Evolutionary conservation across 2,329 filamentous ascomycete species (phyloP).

Genomic region (Volutella citrinella): DNA sequence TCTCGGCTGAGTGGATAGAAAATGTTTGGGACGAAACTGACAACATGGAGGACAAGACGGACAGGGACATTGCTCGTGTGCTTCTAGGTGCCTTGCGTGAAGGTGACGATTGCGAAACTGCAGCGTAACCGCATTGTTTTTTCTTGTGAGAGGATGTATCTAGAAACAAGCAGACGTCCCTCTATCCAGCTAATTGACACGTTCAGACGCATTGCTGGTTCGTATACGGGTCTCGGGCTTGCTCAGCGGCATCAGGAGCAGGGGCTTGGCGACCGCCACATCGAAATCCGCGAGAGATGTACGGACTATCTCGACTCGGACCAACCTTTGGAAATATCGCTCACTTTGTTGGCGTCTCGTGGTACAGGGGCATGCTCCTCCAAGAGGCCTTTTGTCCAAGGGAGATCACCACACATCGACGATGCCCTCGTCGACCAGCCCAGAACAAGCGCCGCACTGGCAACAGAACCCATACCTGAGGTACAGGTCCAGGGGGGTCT

Average conservation of each 20-base stretch:
- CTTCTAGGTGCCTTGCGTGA: slow-evolving; percentile 37
- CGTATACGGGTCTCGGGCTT: too few species aligned
- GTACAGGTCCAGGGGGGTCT: slow-evolving; percentile 35
- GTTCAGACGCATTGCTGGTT: too few species aligned
- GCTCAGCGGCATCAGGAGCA: too few species aligned
- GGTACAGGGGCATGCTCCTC: too few species aligned
- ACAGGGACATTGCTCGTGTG: slow-evolving; percentile 36
- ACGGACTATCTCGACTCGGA: too few species aligned
- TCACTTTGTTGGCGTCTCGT: too few species aligned
- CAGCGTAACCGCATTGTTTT: slow-evolving; percentile 2
- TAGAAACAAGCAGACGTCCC: too few species aligned
- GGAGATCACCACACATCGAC: slow-evolving; percentile 14
- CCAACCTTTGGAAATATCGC: too few species aligned
- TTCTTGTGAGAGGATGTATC: slow-evolving; percentile 1
- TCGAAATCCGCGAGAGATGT: too few species aligned
- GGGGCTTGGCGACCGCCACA: too few species aligned
- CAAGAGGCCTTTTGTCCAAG: not conserved
- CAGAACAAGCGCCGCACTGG: slow-evolving; percentile 44
- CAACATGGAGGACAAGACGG: slow-evolving; percentile 25
- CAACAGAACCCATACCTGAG: slow-evolving; percentile 52
- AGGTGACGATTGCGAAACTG: slow-evolving; percentile 21
- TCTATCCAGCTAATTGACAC: too few species aligned
- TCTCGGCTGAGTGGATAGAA: slow-evolving; percentile 36
- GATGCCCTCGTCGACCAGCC: slow-evolving; percentile 16
- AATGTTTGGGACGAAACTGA: slow-evolving; percentile 31